Conservation (phyloP, 2,329 filamentous ascomycete species). For the Penicillium nordicum region DNA sequence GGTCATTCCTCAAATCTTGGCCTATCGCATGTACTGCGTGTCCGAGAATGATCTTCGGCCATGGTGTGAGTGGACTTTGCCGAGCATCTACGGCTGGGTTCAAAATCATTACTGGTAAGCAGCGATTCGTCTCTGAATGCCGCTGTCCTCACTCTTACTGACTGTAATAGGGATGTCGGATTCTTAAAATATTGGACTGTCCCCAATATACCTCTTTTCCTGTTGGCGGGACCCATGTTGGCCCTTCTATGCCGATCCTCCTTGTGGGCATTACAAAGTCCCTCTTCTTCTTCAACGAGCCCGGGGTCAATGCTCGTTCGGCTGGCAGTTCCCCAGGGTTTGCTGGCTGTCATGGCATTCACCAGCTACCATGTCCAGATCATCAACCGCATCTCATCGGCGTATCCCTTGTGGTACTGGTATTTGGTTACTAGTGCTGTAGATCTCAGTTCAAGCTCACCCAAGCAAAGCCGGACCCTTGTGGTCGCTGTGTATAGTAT, state of each 20-base stretch:
- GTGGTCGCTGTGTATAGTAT: constrained; percentile 60
- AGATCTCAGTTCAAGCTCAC: constrained; percentile 14
- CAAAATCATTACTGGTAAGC: constrained; percentile 85
- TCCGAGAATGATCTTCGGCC: constrained; percentile 46
- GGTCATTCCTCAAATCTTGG: constrained; percentile 67
- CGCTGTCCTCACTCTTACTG: background rate
- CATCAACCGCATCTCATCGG: constrained; percentile 82
- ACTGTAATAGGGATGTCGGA: constrained; percentile 68
- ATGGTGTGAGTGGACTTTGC: constrained; percentile 72
- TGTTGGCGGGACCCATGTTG: constrained; percentile 76
- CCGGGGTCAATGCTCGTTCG: constrained; percentile 42
- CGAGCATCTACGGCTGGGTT: constrained; percentile 89
- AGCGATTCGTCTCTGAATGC: background rate
- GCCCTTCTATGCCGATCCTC: constrained; percentile 64
- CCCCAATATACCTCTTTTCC: constrained; percentile 81
- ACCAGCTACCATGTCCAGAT: constrained; percentile 92
- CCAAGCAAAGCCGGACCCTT: constrained; percentile 20
- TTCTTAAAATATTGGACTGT: constrained; percentile 87
- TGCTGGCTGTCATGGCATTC: constrained; percentile 68
- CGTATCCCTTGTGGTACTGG: constrained; percentile 86
- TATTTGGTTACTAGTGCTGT: constrained; percentile 58
- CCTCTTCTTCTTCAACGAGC: constrained; percentile 22
- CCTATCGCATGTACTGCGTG: constrained; percentile 69
- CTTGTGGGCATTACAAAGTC: constrained; percentile 41
- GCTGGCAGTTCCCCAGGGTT: constrained; percentile 68